Base-by-base conservation (phyloP, 108 stramenopile genomes). In the Schizochytrium sp. region DNA sequence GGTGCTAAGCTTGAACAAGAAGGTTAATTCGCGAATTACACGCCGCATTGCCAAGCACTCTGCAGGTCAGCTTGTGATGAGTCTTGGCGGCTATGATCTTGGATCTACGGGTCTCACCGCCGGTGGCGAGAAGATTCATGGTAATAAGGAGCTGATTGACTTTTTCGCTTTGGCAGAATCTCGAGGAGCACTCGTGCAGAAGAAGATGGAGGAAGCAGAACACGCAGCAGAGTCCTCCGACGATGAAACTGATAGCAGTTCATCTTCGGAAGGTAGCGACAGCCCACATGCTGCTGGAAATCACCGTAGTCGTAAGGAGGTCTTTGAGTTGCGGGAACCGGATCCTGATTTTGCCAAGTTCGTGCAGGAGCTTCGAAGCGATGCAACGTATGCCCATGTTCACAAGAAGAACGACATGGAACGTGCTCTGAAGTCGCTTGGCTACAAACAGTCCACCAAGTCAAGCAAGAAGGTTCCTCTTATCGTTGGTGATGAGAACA, bases 331-430 rank as follows among this genome's bases (percentile, higher is more conserved):
- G 76, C 47, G 76, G 12, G 76, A 83, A 28, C 50, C 76, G 45
- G 76, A 83, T 53, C 76, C 76, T n/a, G 76, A 83, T 53, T 83
- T 83, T 55, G 53, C 76, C 0, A 83, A 83, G 76, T 83, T 83
- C 47, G 76, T 55, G 8, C 76, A 55, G 76, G 76, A 83, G 47
- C 2, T 83, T 47, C 76, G 76, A 17, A 83, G 10, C 50, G 76
- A 83, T 53, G 53, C 47, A 10, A 83, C 76, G 8, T 83, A 55
- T 42, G 76, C 76, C 38, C 76, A 83, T 40, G 15, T 83, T 17
- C 5, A 55, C 3, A 83, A 83, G 3, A 83, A 83, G 53, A 83
- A 83, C 28, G 76, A 83, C 40, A 83, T 83, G 76, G 76, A 50
- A 13, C 76, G 76, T 13, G 76, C 76, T 7, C 76, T 83, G 3